Base-by-base conservation (phyloP, 306 rosid genomes). In the Aeschynomene evenia region DNA sequence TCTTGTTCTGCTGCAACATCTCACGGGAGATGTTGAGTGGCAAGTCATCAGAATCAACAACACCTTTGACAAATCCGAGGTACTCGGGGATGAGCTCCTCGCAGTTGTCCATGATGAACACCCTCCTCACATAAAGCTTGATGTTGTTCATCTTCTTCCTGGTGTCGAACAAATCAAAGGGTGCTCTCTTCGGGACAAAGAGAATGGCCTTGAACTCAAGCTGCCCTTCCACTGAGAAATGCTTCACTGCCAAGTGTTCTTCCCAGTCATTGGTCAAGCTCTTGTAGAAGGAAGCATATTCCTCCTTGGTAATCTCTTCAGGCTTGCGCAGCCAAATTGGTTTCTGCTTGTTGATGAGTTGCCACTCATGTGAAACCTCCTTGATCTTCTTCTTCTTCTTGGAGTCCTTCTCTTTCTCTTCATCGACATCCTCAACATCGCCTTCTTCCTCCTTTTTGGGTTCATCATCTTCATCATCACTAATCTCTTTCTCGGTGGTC, bases 321-420 rank as follows among this genome's bases (percentile, higher is more conserved):
- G 95, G 95, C 64, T 88, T 88, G 5, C 91, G 87, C n/a, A 88
- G 40, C 95, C 91, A 88, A 66, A 88, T 85, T 28, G 95, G 88
- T 19, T 85, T 85, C 81, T 85, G 95, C 81, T 88, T 85, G 91
- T 88, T 88, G 49, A 88, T 83, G 48, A 83, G 87, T 24, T 85
- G 22, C 91, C 95, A 88, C 65, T 88, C 95, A 11, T 88, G 84
- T 46, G 83, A 77, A 52, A 85, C 89, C 71, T 85, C 91, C 76
- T 88, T 85, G 22, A 88, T 85, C 74, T 88, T 88, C 80, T 83
- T 87, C 77, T 81, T 88, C 70, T 85, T 88, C 83, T 88, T 88
- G 0, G 81, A 22, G 2, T 75, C 81, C 33, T 75, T 81, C 60
- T 88, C 90, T 59, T 79, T 80, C 0, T 81, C 85, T 63, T 85